Evolutionary conservation across 2,329 filamentous ascomycete species (phyloP), one percentile per base, ranked within the genome.

Genomic region (Venturia oleaginea): DNA sequence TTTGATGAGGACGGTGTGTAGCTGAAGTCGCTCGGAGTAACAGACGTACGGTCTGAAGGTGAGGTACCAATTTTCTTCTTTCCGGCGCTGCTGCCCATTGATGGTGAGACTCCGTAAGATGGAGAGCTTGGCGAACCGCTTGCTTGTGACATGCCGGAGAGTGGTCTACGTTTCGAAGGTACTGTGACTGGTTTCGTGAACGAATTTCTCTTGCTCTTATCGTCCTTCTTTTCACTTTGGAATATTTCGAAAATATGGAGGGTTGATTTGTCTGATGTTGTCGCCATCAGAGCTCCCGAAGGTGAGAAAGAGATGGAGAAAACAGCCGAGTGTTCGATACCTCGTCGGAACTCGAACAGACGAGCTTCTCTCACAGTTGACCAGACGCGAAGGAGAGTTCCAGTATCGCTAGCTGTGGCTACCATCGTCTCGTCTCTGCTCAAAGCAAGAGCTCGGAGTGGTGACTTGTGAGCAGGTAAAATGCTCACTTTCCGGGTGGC

Each of bases 261-360:
- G 0, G 92, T 99, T 6, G 91, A 92, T 77, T 97, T 99, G 80
- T 99, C 94, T 1, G 92, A 97, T 0, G 93, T 97, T 67, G 92
- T 93, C 32, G 94, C 94, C 13, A 97, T 82, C 72, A 92, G 83
- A 54, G 83, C 84, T 62, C 89, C 90, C 0, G 87, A 87, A 0
- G 92, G 92, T 24, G 90, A 95, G 74, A 99, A 94, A 13, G 89
- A 88, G 13, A 99, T 81, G 1, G 90, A 93, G 76, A 90, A 96
- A 68, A 97, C 89, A 63, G 86, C 86, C 19, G 94, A 92, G 42
- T 86, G 88, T 71, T 99, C 94, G 59, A 96, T 88, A 51, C 94
- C 94, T 40, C 94, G 86, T 54, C 94, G 87, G 60, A 97, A 82
- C 76, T 99, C 94, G 46, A 86, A 88, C 46, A 97, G 77, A 65